A percentile compares a stretch with the other conserved stretches of the same genome.
Conservation (phyloP, 805 yeast species). For the Clavispora santaluciae region DNA sequence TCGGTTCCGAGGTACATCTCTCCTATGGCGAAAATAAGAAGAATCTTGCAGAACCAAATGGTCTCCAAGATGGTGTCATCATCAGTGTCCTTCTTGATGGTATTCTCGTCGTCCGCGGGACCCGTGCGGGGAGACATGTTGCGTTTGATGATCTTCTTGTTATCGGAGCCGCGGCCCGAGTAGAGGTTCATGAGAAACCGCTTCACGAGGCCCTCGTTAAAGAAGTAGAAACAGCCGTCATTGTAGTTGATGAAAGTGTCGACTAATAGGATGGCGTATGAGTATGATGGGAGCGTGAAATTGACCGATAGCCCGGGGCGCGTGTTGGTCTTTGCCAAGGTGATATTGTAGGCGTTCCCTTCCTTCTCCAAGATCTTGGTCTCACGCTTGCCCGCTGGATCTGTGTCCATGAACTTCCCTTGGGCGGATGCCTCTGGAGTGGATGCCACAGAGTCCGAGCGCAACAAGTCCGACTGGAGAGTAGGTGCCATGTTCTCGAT, state of each 20-base stretch:
- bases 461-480: slow-evolving; percentile 15
- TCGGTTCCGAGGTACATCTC: slow-evolving; percentile 81
- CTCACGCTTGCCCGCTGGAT: slow-evolving; percentile 31
- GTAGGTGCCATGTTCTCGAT: slow-evolving; percentile 60
- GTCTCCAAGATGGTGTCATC: slow-evolving; percentile 64
- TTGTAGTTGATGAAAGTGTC: slow-evolving; percentile 75
- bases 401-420: slow-evolving; percentile 2
- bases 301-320: slow-evolving; percentile 66
- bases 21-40: slow-evolving; percentile 71
- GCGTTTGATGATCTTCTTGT: slow-evolving; percentile 33
- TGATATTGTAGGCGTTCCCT: slow-evolving; percentile 71
- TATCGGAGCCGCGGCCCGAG: slow-evolving; percentile 42
- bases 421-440: slow-evolving; percentile 8
- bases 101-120: slow-evolving; percentile 32
- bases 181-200: slow-evolving; percentile 60
- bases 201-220: slow-evolving; percentile 76
- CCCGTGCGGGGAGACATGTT: slow-evolving; percentile 22
- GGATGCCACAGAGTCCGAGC: slow-evolving; percentile 11
- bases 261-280: slow-evolving; percentile 68
- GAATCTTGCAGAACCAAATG: slow-evolving; percentile 74
- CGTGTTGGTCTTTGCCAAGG: slow-evolving; percentile 62
- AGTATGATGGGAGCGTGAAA: slow-evolving; percentile 69
- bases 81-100: slow-evolving; percentile 40
- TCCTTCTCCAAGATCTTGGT: slow-evolving; percentile 63
- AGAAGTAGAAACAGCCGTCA: slow-evolving; percentile 81